Evolutionary conservation across 352 stramenopile species (phyloP).

Genomic region (Globisporangium canariense): DNA sequence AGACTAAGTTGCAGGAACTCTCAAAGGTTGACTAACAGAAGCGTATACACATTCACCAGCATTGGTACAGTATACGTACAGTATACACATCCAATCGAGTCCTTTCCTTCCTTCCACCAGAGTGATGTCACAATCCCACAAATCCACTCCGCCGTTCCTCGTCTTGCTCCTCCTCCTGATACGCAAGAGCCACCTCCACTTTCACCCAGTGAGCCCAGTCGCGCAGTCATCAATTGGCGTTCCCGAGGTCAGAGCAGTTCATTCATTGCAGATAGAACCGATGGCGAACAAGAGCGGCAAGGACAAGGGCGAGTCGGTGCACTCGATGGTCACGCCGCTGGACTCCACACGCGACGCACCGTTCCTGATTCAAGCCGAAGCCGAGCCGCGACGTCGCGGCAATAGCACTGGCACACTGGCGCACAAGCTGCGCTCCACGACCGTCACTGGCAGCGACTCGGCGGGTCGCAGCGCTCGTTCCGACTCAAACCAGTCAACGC

Average conservation of each 20-base stretch:
- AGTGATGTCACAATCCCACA: too few species aligned
- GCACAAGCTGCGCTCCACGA: constrained; percentile 15
- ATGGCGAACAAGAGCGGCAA: background rate
- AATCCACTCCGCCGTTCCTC: too few species aligned
- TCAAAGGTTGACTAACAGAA: too few species aligned
- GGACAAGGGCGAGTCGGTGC: background rate
- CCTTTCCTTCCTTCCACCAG: too few species aligned
- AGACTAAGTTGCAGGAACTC: too few species aligned
- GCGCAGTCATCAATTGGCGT: background rate
- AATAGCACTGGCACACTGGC: background rate
- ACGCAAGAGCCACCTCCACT: too few species aligned
- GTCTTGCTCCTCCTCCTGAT: too few species aligned
- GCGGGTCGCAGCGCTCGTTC: constrained; percentile 6
- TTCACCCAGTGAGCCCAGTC: background rate
- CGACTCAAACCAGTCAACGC: constrained; percentile 14
- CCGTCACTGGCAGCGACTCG: constrained; percentile 2
- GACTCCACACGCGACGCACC: constrained; percentile 9
- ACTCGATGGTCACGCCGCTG: constrained; percentile 8
- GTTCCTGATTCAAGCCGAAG: constrained; percentile 13
- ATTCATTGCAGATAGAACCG: background rate
- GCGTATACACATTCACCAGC: too few species aligned
- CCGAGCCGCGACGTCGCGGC: background rate
- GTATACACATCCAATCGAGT: too few species aligned
- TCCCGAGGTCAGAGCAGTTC: background rate
- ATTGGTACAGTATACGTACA: too few species aligned